Evolutionary conservation across 2,329 filamentous ascomycete genomes (phyloP), one percentile per base, ranked within the genome.

Genomic region (Penicillium sp.): DNA sequence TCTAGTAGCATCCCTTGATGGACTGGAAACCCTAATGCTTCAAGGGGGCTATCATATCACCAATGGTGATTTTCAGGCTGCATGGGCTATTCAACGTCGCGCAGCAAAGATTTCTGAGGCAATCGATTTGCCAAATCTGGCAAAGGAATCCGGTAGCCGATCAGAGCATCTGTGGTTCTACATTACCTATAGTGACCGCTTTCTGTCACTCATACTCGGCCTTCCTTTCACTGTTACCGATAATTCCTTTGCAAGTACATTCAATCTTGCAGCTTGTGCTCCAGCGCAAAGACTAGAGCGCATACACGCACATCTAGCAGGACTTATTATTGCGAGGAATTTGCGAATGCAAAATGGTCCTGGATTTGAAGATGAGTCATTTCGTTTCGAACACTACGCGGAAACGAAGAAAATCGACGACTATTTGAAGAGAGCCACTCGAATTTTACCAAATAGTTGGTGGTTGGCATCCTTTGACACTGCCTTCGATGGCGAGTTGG

Each of bases 11-110:
- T 80, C 74, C 1, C 59, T 82, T 0, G 79, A 83, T 40, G 78
- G 77, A 2, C 67, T 85, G 49, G 79, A 84, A 62, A 79, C 77
- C 44, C 68, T 80, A 26, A 69, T 79, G 26, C 62, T 84, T 11
- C 74, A 78, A 55, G 71, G 74, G 3, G 81, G 81, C 57, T 77
- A 81, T 56, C 79, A 80, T 57, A 70, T 82, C 40, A 79, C 82
- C 49, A 75, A 81, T 54, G 82, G 82, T 4, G 76, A 79, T 46
- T 79, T 81, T 11, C 75, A 77, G 22, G 71, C 75, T 54, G 79
- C 80, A 0, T 84, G 81, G 81, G 68, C 79, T 6, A 68, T 74
- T 4, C 71, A 75, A 44, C 75, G 80, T 12, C 75, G 77, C 35
- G 82, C 76, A 3, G 64, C 83, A 29, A 78, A 76, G 59, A 76